Conservation (phyloP, 2,329 filamentous ascomycete genomes). For the Verticillium isaacii region DNA sequence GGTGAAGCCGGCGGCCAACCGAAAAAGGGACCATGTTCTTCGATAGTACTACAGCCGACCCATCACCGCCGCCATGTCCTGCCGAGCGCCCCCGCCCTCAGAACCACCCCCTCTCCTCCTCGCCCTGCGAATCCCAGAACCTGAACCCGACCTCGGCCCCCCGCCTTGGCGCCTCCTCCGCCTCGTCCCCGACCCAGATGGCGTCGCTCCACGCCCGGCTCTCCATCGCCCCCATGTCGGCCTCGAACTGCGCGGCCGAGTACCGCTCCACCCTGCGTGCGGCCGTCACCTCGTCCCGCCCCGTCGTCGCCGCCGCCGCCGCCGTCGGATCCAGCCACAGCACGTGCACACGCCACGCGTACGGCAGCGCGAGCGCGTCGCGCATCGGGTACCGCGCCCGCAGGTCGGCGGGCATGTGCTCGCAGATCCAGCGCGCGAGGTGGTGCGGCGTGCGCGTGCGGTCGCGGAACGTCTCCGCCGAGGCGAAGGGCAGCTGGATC, state of each 20-base stretch:
- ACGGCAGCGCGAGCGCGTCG: neutral
- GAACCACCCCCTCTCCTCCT: neutral
- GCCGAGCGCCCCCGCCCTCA: neutral
- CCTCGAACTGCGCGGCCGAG: slow-evolving; percentile 3
- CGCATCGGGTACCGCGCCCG: neutral
- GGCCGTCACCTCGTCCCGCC: neutral
- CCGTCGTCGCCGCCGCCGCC: neutral
- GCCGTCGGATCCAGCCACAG: neutral
- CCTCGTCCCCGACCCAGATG: slow-evolving; percentile 13
- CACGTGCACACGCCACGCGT: neutral
- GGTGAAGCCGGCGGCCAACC: slow-evolving; percentile 25
- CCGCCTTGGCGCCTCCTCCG: slow-evolving; percentile 8
- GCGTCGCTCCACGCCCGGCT: slow-evolving; percentile 2
- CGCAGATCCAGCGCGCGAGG: neutral
- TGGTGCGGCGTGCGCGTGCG: neutral
- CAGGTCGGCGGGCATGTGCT: neutral
- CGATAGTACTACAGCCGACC: neutral
- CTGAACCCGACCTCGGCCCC: slow-evolving; percentile 4
- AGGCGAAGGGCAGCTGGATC: neutral
- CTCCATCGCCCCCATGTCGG: neutral
- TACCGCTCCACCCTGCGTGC: neutral
- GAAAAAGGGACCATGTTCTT: too few species aligned
- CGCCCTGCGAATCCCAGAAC: slow-evolving; percentile 2
- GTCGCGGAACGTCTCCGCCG: neutral
- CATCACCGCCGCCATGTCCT: neutral